phyloP scores from a whole-genome alignment of 495 filamentous ascomycete genomes.

The Gamarada debralockiae region DNA sequence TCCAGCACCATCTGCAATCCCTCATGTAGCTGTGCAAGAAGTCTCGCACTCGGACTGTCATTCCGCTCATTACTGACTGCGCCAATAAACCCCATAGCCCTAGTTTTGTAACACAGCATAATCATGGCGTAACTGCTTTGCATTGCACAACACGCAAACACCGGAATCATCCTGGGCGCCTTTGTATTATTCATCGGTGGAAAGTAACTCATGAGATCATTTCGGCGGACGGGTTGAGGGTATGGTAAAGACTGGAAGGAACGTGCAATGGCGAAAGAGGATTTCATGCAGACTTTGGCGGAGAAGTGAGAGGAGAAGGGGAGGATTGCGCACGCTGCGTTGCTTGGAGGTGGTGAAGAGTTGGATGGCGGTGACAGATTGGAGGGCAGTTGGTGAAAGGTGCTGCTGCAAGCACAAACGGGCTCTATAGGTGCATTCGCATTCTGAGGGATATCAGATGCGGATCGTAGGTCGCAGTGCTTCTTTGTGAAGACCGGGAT shows the following conservation, averaged over 20 bases:
- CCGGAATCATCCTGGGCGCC: slow-evolving; percentile 53
- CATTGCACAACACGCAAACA: slow-evolving; percentile 60
- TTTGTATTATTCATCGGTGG: neutral
- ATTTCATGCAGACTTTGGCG: slow-evolving; percentile 48
- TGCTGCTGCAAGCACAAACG: slow-evolving; percentile 20
- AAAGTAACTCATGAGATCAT: slow-evolving; percentile 19
- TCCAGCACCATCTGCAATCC: slow-evolving; percentile 46
- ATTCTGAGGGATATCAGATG: slow-evolving; percentile 24
- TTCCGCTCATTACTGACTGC: slow-evolving; percentile 28
- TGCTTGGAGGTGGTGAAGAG: slow-evolving; percentile 23
- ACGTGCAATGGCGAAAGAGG: slow-evolving; percentile 46
- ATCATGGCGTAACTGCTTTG: slow-evolving; percentile 59
- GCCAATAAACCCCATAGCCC: slow-evolving; percentile 44
- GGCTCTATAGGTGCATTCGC: slow-evolving; percentile 5
- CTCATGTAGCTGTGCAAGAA: slow-evolving; percentile 51
- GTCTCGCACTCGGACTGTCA: slow-evolving; percentile 35
- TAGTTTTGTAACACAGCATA: slow-evolving; percentile 34
- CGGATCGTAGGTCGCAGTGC: slow-evolving; percentile 52
- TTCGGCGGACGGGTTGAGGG: slow-evolving; percentile 39
- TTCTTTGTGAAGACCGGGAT: slow-evolving; percentile 55
- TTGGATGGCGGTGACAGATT: slow-evolving; percentile 25
- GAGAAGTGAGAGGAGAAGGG: slow-evolving; percentile 52
- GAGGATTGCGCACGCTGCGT: slow-evolving; percentile 33
- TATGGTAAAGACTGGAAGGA: slow-evolving; percentile 48
- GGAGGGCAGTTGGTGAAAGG: slow-evolving; percentile 29